Conservation (phyloP, 2,329 filamentous ascomycete species). For the Malbranchea zuffiana region DNA sequence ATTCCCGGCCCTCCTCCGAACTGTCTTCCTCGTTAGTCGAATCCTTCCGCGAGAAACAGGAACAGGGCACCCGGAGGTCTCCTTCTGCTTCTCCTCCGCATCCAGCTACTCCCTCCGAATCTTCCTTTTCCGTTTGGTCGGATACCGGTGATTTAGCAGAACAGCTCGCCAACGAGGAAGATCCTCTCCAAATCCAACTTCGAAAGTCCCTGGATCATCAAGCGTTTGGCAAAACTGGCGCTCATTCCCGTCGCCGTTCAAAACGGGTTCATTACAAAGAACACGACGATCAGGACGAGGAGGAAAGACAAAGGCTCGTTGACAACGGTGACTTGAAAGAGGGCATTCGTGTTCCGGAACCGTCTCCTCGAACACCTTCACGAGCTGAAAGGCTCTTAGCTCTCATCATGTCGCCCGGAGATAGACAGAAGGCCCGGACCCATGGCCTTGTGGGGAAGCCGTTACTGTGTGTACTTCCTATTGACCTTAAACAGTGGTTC, state of each 20-base stretch:
- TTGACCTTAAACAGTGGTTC: constrained; percentile 19
- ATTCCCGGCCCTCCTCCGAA: constrained; percentile 28
- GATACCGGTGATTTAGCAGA: constrained; percentile 93
- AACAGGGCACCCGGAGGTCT: constrained; percentile 43
- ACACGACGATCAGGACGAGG: constrained; percentile 33
- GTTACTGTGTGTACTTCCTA: constrained; percentile 55
- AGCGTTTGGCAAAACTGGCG: constrained; percentile 36
- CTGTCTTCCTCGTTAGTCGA: constrained; percentile 27
- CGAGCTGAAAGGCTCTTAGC: constrained; percentile 61
- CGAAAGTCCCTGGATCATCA: constrained; percentile 54
- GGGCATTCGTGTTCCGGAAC: constrained; percentile 63
- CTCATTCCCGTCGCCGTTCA: constrained; percentile 33
- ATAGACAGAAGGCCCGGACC: constrained; percentile 56
- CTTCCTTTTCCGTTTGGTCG: constrained; percentile 74
- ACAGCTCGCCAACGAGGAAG: constrained; percentile 72
- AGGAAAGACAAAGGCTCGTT: constrained; percentile 23
- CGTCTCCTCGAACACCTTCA: constrained; percentile 52
- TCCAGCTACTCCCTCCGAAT: constrained; percentile 44
- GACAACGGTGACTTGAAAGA: constrained; percentile 18
- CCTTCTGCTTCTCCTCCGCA: constrained; percentile 33
- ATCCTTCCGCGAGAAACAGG: constrained; percentile 37
- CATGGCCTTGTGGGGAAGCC: constrained; percentile 94
- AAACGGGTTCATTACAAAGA: constrained; percentile 61
- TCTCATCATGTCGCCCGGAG: constrained; percentile 71
- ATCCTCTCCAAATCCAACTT: constrained; percentile 64